Base-by-base conservation (phyloP, 139 green algal genomes). In the Nannochloris sp. region DNA sequence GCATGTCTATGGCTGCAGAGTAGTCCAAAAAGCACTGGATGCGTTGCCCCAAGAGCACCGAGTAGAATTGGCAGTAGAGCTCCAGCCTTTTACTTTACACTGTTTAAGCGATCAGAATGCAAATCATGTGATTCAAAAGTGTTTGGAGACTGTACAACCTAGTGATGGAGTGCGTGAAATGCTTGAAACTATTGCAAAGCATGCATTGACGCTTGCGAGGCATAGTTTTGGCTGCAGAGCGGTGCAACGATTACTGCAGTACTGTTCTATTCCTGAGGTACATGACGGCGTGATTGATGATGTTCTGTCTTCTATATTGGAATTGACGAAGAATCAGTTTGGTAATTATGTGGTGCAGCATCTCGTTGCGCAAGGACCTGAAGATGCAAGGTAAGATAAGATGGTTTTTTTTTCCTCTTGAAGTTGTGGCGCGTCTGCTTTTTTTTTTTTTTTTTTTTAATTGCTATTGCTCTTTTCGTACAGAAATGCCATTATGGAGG, bases 201-300 rank as follows among this genome's bases (percentile, higher is more conserved):
- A 85, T 39, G 74, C 90, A 14, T 74, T 94, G 37, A 44, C 71
- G 14, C 81, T 97, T 15, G 84, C 77, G 36, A 79, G 63, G 7
- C 90, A 97, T 72, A 79, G 85, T 24, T 97, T 95, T 71, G 92
- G 92, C 45, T 97, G 92, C 81, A 81, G 92, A 47, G 85, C 97
- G 54, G 86, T 97, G 14, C 92, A 97, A 84, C 76, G 91, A 35
- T 81, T 97, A 39, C 77, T 97, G 68, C 87, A 97, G 81, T 79
- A 95, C 72, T 95, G 89, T 61, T 64, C 60, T 7, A 72, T 84
- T 10, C 12, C 9, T 27, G 24, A 42, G 8, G n/a, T 15, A 27
- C 19, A 31, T 63, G 24, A 38, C 35, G 6, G 7, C 13, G 42
- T 44, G 6, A 6, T 7, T 5, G 9, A 7, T 7, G 47, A 64